Evolutionary conservation across 768 basidiomycete species (phyloP).

Genomic region (Coprinopsis marcescibilis): DNA sequence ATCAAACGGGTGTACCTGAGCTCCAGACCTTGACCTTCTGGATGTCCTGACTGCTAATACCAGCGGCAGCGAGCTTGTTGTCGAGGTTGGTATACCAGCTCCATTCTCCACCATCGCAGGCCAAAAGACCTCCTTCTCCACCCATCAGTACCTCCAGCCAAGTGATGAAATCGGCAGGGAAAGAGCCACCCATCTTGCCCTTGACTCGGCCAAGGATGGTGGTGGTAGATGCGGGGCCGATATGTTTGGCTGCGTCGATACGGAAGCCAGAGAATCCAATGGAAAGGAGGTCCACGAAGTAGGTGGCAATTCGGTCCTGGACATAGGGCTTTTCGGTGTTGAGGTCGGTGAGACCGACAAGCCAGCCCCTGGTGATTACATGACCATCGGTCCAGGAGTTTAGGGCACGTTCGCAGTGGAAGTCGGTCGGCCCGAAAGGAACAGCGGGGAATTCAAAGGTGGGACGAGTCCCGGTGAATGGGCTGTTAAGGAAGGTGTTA

Average conservation of each 20-base stretch:
- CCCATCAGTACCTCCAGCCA: conserved; percentile 10
- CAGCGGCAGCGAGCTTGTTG: conserved; percentile 4
- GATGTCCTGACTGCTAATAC: conserved; percentile 3
- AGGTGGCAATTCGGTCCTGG: conserved; percentile 10
- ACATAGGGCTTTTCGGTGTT: conserved; percentile 11
- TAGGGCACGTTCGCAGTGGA: conserved; percentile 7
- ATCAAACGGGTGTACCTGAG: conserved; percentile 1
- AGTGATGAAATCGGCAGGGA: conserved; percentile 8
- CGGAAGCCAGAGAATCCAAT: conserved; percentile 11
- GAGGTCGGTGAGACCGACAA: conserved; percentile 9
- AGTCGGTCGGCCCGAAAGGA: conserved; percentile 9
- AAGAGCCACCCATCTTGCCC: conserved; percentile 8
- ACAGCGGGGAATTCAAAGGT: conserved; percentile 9
- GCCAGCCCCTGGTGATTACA: conserved; percentile 9
- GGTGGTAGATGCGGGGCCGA: conserved; percentile 1
- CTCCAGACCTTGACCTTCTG: conserved; percentile 10
- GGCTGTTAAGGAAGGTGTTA: conserved; percentile 10
- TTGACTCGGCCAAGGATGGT: conserved; percentile 3
- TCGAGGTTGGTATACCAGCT: conserved; percentile 12
- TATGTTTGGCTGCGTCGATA: conserved; percentile 9
- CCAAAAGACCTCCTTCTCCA: conserved; percentile 6
- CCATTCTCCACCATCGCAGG: conserved; percentile 8
- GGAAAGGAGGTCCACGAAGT: conserved; percentile 6
- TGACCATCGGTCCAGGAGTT: conserved; percentile 7
- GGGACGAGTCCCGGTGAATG: conserved; percentile 6